Base-by-base conservation (phyloP, 225 moss, liverwort and hornwort species). In the Thuidium tamariscinum region DNA sequence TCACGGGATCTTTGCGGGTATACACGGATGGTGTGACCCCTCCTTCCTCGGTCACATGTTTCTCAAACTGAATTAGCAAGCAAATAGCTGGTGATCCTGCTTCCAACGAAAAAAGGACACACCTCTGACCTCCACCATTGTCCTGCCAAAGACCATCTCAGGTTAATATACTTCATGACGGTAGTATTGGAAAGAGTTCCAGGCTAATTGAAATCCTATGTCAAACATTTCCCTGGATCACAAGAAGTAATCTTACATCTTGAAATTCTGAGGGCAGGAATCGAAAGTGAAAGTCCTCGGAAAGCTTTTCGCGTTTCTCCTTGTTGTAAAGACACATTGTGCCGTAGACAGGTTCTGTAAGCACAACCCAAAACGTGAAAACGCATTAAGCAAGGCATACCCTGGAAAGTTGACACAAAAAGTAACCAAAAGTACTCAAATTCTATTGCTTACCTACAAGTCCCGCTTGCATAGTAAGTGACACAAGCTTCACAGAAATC, bases 21-120 rank as follows among this genome's bases (percentile, higher is more conserved):
- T 99, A 99, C 74, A 99, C 98, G 91, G 98, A 96, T 79, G 98
- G 95, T 63, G 98, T 96, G n/a, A 99, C 97, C 83, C 98, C 97
- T 87, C 97, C 96, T 93, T 99, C 98, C 85, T 99, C 97, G 39
- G 98, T 99, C 79, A 96, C 96, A 94, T 99, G 98, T 83, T 99
- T 99, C 89, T 99, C 97, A 83, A 99, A 95, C 92, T 99, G 97
- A 80, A 99, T 92, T 54, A 99, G 95, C 74, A 97, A 93, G 92
- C 98, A 99, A 55, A 97, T 93, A n/a, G 97, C 89, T 56, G 94
- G 90, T 46, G 96, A 91, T 83, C 97, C 97, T 87, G 95, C 63
- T 94, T 99, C 98, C 88, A 99, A 92, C 32, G 96, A 92, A 87
- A 96, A 99, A 68, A 99, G 88, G 72, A 94, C 98, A 87, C 91